A percentile compares a stretch with the other conserved stretches of the same genome.
phyloP scores from a whole-genome alignment of 257 asterid species.

The Solanum verrucosum region DNA sequence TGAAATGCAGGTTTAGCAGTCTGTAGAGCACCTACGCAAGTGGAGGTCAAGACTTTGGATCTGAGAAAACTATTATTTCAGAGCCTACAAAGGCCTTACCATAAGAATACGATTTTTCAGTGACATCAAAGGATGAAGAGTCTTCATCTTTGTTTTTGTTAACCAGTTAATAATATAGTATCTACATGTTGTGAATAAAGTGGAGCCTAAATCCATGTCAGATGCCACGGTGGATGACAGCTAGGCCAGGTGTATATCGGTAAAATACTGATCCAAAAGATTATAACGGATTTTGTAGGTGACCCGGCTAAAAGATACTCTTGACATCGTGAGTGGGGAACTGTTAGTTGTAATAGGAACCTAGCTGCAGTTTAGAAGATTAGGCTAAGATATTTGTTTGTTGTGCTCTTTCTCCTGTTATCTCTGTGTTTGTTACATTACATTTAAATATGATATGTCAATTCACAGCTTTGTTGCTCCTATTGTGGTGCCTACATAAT shows the following conservation, averaged over 20 bases:
- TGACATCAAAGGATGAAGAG: too few species aligned
- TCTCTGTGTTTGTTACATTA: neutral
- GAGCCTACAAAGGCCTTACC: neutral
- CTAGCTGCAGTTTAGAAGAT: neutral
- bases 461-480: neutral
- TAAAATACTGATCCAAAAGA: too few species aligned
- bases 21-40: slow-evolving; percentile 43
- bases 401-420: neutral
- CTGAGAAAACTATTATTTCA: neutral
- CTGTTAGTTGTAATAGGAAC: neutral
- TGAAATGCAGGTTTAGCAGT: slow-evolving; percentile 43
- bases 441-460: neutral
- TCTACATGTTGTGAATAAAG: too few species aligned
- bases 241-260: too few species aligned
- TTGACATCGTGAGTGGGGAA: too few species aligned
- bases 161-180: neutral
- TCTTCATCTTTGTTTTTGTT: too few species aligned
- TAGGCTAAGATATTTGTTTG: neutral
- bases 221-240: too few species aligned
- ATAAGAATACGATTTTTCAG: too few species aligned
- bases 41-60: slow-evolving; percentile 39
- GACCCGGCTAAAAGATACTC: neutral
- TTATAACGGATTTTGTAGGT: too few species aligned
- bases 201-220: too few species aligned
- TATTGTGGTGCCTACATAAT: neutral